Base-by-base conservation (phyloP, 306 rosid species). In the Carpinus fangiana region DNA sequence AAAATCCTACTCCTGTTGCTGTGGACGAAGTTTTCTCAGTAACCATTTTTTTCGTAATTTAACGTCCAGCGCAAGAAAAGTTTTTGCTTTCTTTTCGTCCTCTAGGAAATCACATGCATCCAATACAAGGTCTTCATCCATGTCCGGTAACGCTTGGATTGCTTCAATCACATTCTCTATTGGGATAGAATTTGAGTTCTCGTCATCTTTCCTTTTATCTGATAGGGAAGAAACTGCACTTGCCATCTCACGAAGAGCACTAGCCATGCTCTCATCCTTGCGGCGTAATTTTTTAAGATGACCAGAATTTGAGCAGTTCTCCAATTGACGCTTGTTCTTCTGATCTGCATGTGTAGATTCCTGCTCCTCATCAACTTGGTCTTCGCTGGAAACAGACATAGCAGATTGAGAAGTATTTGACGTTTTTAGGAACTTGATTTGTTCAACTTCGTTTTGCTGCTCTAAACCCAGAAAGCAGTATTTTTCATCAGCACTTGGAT, bases 71-170 rank as follows among this genome's bases (percentile, higher is more conserved):
- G 94, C 93, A 34, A 90, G 80, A 82, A 92, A 92, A 18, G 93
- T 92, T 84, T 83, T 92, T 13, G 94, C 94, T 74, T 90, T 92
- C 80, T 78, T 87, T 60, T 87, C 97, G 80, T 92, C 95, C 88
- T 92, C 97, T 38, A 92, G 73, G 61, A 87, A 81, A 79, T 92
- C 95, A 26, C 95, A 92, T 31, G 97, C 95, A 80, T 90, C 97
- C 82, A 92, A 82, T 74, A 92, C 82, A 71, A 92, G 87, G 31
- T 92, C 97, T 59, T 92, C 97, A 81, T 92, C 95, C 89, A 92
- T 88, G 70, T 88, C 90, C 10, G 89, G 89, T 85, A 92, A 86
- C n/a, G 93, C 89, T 87, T 92, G 94, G 17, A 92, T 86, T 57
- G 93, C 91, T 81, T 84, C 83, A 41, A 90, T 82, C 81, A 88